Percentiles rank a stretch among this genome's conserved stretches.
These are phyloP conservation scores for Penicillium argentinense DNA, from an alignment of 495 filamentous ascomycete species.

Conservation along the genomic window DNA sequence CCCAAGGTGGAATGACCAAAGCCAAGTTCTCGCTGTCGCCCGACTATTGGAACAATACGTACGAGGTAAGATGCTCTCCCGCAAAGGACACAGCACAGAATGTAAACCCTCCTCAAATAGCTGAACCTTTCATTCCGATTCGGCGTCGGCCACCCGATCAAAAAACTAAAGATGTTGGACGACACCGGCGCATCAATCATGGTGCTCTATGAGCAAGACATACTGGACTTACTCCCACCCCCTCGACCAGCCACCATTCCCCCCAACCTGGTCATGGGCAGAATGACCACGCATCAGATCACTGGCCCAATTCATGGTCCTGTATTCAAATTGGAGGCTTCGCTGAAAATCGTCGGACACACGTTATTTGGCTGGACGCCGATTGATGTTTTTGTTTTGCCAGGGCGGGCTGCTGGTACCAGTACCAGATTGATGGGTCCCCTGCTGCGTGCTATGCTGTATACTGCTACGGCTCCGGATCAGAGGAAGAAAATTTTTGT, in stretches of 20 bases:
- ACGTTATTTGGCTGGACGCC: no score
- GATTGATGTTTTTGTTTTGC: background rate
- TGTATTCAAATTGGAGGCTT: background rate
- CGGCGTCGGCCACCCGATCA: no score
- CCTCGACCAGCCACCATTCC: background rate
- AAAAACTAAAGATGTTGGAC: background rate
- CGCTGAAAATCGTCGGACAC: no score
- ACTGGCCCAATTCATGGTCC: background rate
- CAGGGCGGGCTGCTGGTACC: background rate
- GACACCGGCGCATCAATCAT: background rate
- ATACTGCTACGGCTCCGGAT: slow-evolving; percentile 2
- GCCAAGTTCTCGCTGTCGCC: background rate
- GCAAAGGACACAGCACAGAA: no score
- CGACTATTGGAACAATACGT: no score
- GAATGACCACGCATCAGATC: no score
- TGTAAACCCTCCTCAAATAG: background rate
- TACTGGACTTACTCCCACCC: background rate
- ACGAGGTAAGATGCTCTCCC: no score
- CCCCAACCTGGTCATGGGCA: background rate
- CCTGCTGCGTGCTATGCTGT: background rate
- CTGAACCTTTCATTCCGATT: background rate
- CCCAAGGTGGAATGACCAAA: no score
- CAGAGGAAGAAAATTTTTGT: background rate
- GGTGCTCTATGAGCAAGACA: background rate
- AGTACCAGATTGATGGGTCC: background rate